Conservation (phyloP, 2,329 filamentous ascomycete species). For the Fusarium dimerum region DNA sequence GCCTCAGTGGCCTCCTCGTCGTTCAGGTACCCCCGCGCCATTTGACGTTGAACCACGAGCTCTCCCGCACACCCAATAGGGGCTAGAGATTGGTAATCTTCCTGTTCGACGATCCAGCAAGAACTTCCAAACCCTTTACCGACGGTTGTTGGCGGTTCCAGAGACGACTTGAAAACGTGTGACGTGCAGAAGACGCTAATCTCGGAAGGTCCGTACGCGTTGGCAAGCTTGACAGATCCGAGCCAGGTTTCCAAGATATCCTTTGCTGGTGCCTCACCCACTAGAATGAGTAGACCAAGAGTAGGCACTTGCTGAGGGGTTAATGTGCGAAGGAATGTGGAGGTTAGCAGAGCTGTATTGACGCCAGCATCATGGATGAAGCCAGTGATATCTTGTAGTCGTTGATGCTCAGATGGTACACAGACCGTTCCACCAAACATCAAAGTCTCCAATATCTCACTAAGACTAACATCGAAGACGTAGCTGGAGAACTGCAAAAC, state of each 20-base stretch:
- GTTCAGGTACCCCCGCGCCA: slow-evolving; percentile 22
- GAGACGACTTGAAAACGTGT: too few species aligned
- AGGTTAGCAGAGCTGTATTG: too few species aligned
- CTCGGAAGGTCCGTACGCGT: too few species aligned
- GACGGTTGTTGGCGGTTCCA: slow-evolving; percentile 14
- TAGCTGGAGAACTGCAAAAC: slow-evolving; percentile 23
- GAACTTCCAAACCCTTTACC: slow-evolving; percentile 15
- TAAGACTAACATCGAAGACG: slow-evolving; percentile 20
- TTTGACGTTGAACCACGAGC: slow-evolving; percentile 19
- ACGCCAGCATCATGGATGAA: too few species aligned
- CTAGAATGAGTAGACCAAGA: too few species aligned
- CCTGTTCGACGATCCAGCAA: slow-evolving; percentile 15
- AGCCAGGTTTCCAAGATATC: too few species aligned
- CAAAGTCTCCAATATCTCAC: slow-evolving; percentile 16
- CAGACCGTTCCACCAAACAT: slow-evolving; percentile 15
- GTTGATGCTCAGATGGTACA: slow-evolving; percentile 20
- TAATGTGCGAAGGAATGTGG: too few species aligned
- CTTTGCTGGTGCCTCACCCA: too few species aligned
- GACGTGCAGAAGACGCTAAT: too few species aligned
- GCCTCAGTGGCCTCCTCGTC: slow-evolving; percentile 9
- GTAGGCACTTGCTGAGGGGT: too few species aligned
- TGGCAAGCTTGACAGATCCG: too few species aligned
- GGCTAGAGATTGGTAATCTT: slow-evolving; percentile 1
- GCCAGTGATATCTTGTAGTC: slow-evolving; percentile 14
- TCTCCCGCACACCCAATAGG: slow-evolving; percentile 16